These are phyloP conservation scores for Volvariella surrecta DNA, from an alignment of 1,284 basidiomycete genomes.

Conservation along the genomic window DNA sequence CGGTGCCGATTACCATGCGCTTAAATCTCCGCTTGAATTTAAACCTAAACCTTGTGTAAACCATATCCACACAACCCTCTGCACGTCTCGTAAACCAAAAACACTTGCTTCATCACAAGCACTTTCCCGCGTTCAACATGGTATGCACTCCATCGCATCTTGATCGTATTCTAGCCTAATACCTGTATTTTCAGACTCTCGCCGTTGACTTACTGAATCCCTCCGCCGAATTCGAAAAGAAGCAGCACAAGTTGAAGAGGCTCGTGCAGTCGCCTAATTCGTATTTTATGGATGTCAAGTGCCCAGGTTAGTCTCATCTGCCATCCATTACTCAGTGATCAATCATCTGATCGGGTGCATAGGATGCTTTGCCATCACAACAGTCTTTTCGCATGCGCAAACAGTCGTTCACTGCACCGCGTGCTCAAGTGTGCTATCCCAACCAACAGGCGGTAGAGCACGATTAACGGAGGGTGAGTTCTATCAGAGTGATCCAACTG, in stretches of 20 bases:
- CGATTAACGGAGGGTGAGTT: slow-evolving; percentile 91
- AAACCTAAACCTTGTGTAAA: slow-evolving; percentile 24
- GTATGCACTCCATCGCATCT: slow-evolving; percentile 18
- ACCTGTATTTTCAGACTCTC: slow-evolving; percentile 64
- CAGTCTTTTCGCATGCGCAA: slow-evolving; percentile 93
- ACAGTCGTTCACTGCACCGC: slow-evolving; percentile 90
- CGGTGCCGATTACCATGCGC: slow-evolving; percentile 17
- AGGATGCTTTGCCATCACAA: slow-evolving; percentile 94
- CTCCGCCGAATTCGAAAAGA: slow-evolving; percentile 78
- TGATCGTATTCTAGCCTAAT: slow-evolving; percentile 6
- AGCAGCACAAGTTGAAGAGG: slow-evolving; percentile 98
- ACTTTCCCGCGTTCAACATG: slow-evolving; percentile 22
- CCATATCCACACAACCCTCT: slow-evolving; percentile 27
- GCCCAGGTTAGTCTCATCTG: slow-evolving; percentile 62
- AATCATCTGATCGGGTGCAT: slow-evolving; percentile 9
- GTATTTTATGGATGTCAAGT: slow-evolving; percentile 99
- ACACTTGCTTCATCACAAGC: slow-evolving; percentile 5
- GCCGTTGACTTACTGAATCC: slow-evolving; percentile 98
- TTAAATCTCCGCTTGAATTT: slow-evolving; percentile 18
- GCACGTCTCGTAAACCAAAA: slow-evolving; percentile 13
- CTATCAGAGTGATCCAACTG: slow-evolving; percentile 8
- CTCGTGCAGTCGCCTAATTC: slow-evolving; percentile 97
- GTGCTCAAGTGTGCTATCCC: slow-evolving; percentile 94
- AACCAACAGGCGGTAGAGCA: slow-evolving; percentile 98
- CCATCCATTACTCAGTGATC: slow-evolving; percentile 7